A percentile compares a stretch with the other conserved stretches of the same genome.
phyloP scores from a whole-genome alignment of 2,329 filamentous ascomycete species.

The Sporothrix brasiliensis region DNA sequence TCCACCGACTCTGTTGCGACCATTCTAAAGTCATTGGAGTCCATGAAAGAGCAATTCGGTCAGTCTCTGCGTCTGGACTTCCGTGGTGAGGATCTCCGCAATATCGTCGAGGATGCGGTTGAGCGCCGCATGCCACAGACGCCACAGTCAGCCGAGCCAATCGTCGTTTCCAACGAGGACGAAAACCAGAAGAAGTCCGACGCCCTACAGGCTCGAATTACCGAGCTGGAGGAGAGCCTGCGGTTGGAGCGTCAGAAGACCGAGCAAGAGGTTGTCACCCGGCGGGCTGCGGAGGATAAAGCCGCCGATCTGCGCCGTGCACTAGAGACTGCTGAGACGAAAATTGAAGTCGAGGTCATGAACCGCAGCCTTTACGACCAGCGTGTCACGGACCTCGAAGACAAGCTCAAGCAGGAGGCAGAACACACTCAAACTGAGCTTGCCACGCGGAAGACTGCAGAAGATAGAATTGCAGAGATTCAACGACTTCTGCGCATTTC shows the following conservation, averaged over 20 bases:
- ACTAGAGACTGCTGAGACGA: slow-evolving; percentile 60
- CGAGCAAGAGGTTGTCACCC: slow-evolving; percentile 53
- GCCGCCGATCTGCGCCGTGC: slow-evolving; percentile 58
- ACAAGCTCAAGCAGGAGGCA: slow-evolving; percentile 66
- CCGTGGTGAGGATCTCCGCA: slow-evolving; percentile 59
- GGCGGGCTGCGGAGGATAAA: slow-evolving; percentile 57
- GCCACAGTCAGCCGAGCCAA: slow-evolving; percentile 42
- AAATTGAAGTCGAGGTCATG: slow-evolving; percentile 63
- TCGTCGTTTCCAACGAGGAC: slow-evolving; percentile 49
- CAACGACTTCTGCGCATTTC: slow-evolving; percentile 69
- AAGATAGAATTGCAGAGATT: slow-evolving; percentile 73
- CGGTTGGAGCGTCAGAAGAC: slow-evolving; percentile 52
- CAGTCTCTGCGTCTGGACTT: slow-evolving; percentile 50
- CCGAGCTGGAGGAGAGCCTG: slow-evolving; percentile 62
- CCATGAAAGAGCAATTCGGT: slow-evolving; percentile 60
- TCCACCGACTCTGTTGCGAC: slow-evolving; percentile 50
- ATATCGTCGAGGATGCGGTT: slow-evolving; percentile 65
- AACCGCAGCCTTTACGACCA: slow-evolving; percentile 62
- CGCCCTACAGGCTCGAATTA: slow-evolving; percentile 62
- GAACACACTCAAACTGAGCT: slow-evolving; percentile 66
- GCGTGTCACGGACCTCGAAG: slow-evolving; percentile 70
- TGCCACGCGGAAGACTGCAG: slow-evolving; percentile 64
- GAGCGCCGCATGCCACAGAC: slow-evolving; percentile 59
- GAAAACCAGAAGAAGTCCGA: slow-evolving; percentile 58
- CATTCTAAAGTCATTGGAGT: slow-evolving; percentile 68